These are phyloP conservation scores for Sisymbrium irio DNA, from an alignment of 345 rosid species.

Conservation along the genomic window DNA sequence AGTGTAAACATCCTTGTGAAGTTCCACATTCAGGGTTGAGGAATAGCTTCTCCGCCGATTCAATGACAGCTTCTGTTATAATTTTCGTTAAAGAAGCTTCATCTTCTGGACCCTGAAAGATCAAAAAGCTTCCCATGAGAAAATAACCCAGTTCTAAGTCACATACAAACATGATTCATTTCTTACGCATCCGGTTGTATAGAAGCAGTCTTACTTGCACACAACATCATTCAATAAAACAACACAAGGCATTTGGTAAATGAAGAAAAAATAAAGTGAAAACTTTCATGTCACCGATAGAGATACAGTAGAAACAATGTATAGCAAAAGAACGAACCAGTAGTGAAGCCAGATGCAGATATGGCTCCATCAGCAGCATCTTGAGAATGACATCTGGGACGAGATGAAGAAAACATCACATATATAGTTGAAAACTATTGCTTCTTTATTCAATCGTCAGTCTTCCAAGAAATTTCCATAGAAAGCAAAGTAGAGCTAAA, in stretches of 20 bases:
- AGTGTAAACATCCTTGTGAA: slow-evolving; percentile 29
- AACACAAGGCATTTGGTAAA: background rate
- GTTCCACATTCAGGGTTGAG: slow-evolving; percentile 40
- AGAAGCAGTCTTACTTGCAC: background rate
- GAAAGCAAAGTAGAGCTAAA: background rate
- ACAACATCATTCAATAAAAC: background rate
- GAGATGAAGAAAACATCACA: slow-evolving; percentile 15
- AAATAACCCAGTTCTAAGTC: background rate
- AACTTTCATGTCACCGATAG: background rate
- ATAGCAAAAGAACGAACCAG: slow-evolving; percentile 48
- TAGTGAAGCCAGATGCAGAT: slow-evolving; percentile 44
- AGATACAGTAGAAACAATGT: slow-evolving; percentile 3
- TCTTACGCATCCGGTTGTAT: background rate
- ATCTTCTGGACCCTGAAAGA: slow-evolving; percentile 52
- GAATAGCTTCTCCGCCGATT: slow-evolving; percentile 43
- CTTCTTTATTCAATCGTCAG: background rate
- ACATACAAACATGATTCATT: background rate
- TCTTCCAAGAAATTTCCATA: background rate
- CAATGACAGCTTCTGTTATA: slow-evolving; percentile 50
- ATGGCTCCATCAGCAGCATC: slow-evolving; percentile 59
- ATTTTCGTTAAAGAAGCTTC: slow-evolving; percentile 46
- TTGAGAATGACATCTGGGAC: slow-evolving; percentile 53
- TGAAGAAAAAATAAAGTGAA: background rate
- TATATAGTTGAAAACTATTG: background rate
- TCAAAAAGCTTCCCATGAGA: slow-evolving; percentile 16